Percentiles rank a stretch among this genome's conserved stretches.
Conservation (phyloP, 202 grass and related monocot genomes). For the Schoenoplectus triqueter region DNA sequence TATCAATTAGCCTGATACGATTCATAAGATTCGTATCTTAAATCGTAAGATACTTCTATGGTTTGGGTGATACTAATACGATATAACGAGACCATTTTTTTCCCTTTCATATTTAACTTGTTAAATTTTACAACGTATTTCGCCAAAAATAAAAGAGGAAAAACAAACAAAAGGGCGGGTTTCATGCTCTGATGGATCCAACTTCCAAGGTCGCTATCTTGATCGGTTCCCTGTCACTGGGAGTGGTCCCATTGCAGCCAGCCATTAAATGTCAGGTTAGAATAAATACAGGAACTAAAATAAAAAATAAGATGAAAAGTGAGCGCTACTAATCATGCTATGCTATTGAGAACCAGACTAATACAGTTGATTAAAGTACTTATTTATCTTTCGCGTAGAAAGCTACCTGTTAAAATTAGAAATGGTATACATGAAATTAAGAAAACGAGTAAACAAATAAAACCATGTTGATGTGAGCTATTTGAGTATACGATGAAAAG, state of each 20-base stretch:
- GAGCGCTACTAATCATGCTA: constrained; percentile 8
- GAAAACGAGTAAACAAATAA: not conserved
- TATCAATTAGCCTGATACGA: too few relatives aligned
- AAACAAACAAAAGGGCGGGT: not conserved
- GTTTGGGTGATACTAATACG: not conserved
- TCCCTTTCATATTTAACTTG: not conserved
- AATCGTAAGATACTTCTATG: too few relatives aligned
- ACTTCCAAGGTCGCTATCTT: not conserved
- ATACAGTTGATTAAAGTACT: not conserved
- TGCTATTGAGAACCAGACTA: not conserved
- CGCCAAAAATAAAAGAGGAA: not conserved
- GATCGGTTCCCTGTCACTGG: constrained; percentile 24
- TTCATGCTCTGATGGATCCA: constrained; percentile 28
- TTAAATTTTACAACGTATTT: not conserved
- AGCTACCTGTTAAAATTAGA: not conserved
- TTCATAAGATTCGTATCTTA: too few relatives aligned
- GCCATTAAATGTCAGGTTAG: constrained; percentile 22
- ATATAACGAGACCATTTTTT: not conserved
- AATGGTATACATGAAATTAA: not conserved
- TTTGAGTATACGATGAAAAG: too few relatives aligned
- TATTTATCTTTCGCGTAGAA: not conserved
- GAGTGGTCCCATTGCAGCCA: constrained; percentile 1
- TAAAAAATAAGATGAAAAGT: constrained; percentile 18
- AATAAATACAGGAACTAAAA: not conserved
- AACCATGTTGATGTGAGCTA: not conserved